phyloP scores from a whole-genome alignment of 306 rosid species.

The Malus domestica region ASM211411v1 NC_041795.1:14516501-14517000 shows the following conservation, averaged over 20 bases:
- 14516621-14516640: slow-evolving; percentile 94
- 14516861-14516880: too few species aligned
- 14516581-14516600: slow-evolving; percentile 67
- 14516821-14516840: too few species aligned
- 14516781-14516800: too few species aligned
- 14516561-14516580: slow-evolving; percentile 79
- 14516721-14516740: background rate
- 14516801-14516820: too few species aligned
- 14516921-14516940: too few species aligned
- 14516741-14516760: background rate
- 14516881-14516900: too few species aligned
- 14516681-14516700: background rate
- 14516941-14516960: too few species aligned
- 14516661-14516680: slow-evolving; percentile 44
- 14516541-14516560: slow-evolving; percentile 87
- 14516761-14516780: background rate
- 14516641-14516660: slow-evolving; percentile 92
- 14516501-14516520: background rate
- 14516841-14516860: too few species aligned
- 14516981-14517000: too few species aligned
- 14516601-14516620: slow-evolving; percentile 93
- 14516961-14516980: too few species aligned
- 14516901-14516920: too few species aligned
- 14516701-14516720: background rate
- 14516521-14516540: slow-evolving; percentile 58